These are phyloP conservation scores for Aspergillus felis DNA, from an alignment of 2,329 filamentous ascomycete genomes.

Conservation along the genomic window DNA sequence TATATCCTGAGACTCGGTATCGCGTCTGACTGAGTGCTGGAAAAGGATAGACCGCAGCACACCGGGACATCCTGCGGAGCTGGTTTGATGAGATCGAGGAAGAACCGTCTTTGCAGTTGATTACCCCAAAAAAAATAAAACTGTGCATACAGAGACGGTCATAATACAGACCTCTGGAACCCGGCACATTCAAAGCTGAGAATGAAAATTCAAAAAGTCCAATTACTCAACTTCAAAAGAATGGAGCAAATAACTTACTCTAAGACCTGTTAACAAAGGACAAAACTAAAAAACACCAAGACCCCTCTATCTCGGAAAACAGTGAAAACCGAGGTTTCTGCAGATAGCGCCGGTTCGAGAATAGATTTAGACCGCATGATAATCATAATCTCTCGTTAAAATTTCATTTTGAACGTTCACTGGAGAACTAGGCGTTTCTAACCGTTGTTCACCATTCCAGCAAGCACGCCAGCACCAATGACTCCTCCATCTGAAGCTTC, in stretches of 20 bases:
- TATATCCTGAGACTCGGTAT: background rate
- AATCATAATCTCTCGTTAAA: background rate
- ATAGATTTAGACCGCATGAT: background rate
- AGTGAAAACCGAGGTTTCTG: background rate
- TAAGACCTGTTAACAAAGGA: background rate
- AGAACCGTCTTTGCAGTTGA: background rate
- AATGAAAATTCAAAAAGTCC: background rate
- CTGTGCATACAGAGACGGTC: background rate
- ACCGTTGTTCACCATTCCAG: slow-evolving; percentile 42
- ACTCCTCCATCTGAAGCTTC: slow-evolving; percentile 54
- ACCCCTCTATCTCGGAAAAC: background rate
- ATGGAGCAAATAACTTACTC: background rate
- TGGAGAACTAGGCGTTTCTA: slow-evolving; percentile 1
- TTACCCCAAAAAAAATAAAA: background rate
- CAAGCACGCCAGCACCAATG: slow-evolving; percentile 53
- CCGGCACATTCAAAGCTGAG: background rate
- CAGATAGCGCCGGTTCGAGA: background rate
- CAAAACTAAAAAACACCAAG: background rate
- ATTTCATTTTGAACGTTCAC: background rate
- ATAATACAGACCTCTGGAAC: background rate
- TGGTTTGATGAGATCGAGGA: background rate
- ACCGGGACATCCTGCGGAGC: background rate
- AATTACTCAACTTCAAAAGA: background rate
- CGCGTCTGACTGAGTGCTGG: background rate
- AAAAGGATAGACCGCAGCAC: background rate